phyloP scores from a whole-genome alignment of 805 yeast genomes.

The Debaryomyces prosopidis region DNA sequence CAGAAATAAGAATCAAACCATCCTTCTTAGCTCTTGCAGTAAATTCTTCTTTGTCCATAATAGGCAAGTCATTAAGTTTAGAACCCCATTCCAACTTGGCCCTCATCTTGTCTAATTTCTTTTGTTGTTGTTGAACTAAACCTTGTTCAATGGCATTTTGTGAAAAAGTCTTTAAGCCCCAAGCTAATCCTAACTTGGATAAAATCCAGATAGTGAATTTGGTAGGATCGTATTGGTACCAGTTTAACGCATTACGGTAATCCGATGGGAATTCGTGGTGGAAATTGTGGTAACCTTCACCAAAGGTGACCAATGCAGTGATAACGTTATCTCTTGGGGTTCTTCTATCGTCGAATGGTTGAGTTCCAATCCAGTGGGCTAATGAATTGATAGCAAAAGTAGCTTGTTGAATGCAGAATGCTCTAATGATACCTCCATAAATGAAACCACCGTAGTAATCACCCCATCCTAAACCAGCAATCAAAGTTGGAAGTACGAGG shows the following conservation, averaged over 20 bases:
- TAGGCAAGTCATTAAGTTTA: slow-evolving; percentile 62
- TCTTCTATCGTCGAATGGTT: slow-evolving; percentile 85
- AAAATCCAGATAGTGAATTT: slow-evolving; percentile 58
- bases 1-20: slow-evolving; percentile 71
- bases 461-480: slow-evolving; percentile 61
- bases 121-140: slow-evolving; percentile 78
- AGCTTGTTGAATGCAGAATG: slow-evolving; percentile 75
- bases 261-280: slow-evolving; percentile 90
- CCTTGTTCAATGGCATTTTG: slow-evolving; percentile 84
- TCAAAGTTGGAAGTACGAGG: slow-evolving; percentile 59
- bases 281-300: slow-evolving; percentile 89
- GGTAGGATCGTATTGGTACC: slow-evolving; percentile 89
- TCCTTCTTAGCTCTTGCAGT: slow-evolving; percentile 49
- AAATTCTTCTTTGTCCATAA: slow-evolving; percentile 70
- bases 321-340: slow-evolving; percentile 82
- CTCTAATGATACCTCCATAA: slow-evolving; percentile 72
- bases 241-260: slow-evolving; percentile 81
- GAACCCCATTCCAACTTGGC: slow-evolving; percentile 74
- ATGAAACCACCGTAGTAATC: slow-evolving; percentile 71
- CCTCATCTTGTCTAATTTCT: slow-evolving; percentile 68
- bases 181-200: slow-evolving; percentile 68
- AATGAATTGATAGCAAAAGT: slow-evolving; percentile 84
- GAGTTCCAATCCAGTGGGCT: slow-evolving; percentile 85
- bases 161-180: slow-evolving; percentile 72
- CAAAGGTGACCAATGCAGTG: slow-evolving; percentile 81